A percentile compares a stretch with the other conserved stretches of the same genome.
phyloP scores from a whole-genome alignment of 805 yeast species.

The Metschnikowia bowlesiae region DNA sequence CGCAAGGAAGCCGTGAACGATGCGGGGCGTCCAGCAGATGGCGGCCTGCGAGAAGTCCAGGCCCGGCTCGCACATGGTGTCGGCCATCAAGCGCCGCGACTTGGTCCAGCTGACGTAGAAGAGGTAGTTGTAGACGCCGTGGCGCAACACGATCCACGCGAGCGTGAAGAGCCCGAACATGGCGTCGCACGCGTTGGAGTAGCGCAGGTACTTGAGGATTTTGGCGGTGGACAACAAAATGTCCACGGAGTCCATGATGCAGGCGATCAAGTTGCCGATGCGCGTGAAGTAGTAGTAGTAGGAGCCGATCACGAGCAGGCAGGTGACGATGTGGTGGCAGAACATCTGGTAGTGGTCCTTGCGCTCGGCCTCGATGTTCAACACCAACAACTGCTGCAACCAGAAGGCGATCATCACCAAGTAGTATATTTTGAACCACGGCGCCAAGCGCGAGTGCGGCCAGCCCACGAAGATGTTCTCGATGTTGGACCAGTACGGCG shows the following conservation, averaged over 20 bases:
- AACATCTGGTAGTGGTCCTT: conserved; percentile 87
- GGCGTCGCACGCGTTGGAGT: conserved; percentile 54
- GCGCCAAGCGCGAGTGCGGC: conserved; percentile 65
- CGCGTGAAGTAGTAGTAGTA: conserved; percentile 68
- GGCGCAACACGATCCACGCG: conserved; percentile 69
- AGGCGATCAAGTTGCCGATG: conserved; percentile 72
- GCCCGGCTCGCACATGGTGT: conserved; percentile 39
- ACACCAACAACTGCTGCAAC: conserved; percentile 73
- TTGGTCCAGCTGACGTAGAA: conserved; percentile 53
- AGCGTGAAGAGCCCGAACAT: conserved; percentile 64
- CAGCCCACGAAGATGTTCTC: conserved; percentile 60
- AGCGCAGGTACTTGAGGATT: conserved; percentile 69
- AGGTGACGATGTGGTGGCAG: conserved; percentile 80
- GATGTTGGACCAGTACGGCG: conserved; percentile 57
- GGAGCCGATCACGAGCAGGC: conserved; percentile 61
- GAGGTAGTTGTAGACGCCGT: conserved; percentile 66
- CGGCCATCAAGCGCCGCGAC: conserved; percentile 38
- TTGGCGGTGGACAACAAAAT: conserved; percentile 69
- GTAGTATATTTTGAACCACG: conserved; percentile 61
- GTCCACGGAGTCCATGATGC: conserved; percentile 83
- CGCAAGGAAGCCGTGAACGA: conserved; percentile 46
- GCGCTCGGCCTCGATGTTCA: conserved; percentile 73
- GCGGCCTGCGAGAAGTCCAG: conserved; percentile 3
- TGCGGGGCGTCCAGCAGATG: conserved; percentile 44
- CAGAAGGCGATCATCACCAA: conserved; percentile 70